Percentiles rank a stretch among this genome's conserved stretches.
Evolutionary conservation across 2,329 filamentous ascomycete species (phyloP).

Genomic region (Xylaria sp.): DNA sequence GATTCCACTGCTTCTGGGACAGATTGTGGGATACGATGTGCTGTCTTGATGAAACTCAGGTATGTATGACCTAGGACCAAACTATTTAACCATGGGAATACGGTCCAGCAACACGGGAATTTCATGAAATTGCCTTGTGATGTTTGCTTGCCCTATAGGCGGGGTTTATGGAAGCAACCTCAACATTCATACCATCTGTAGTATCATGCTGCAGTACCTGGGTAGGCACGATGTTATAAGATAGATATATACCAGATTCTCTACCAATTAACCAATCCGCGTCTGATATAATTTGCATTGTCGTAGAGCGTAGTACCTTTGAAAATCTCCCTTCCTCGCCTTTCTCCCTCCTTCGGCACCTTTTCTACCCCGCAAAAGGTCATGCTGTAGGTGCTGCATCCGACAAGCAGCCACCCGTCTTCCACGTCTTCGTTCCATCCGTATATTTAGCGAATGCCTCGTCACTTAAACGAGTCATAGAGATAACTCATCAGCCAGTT

Average conservation of each 20-base stretch:
- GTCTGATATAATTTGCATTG: not conserved
- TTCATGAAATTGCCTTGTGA: not conserved
- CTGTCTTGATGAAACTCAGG: not conserved
- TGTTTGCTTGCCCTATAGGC: not conserved
- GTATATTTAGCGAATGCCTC: not conserved
- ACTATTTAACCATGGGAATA: not conserved
- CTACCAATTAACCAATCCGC: not conserved
- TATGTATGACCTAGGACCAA: not conserved
- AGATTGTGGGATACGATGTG: not conserved
- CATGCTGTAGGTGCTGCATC: not conserved
- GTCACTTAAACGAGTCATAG: not conserved
- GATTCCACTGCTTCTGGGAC: no score
- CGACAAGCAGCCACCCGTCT: constrained; percentile 13
- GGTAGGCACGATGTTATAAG: not conserved
- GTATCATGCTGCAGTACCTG: not conserved
- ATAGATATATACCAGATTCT: not conserved
- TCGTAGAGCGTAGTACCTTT: not conserved
- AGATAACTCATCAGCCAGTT: not conserved
- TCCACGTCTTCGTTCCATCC: not conserved
- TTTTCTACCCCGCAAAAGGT: not conserved
- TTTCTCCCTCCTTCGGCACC: not conserved
- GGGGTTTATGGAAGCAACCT: not conserved
- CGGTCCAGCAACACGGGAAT: not conserved
- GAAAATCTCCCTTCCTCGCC: not conserved
- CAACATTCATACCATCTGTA: not conserved